phyloP scores from a whole-genome alignment of 2,329 filamentous ascomycete genomes.

The Aspergillus sp. region DNA sequence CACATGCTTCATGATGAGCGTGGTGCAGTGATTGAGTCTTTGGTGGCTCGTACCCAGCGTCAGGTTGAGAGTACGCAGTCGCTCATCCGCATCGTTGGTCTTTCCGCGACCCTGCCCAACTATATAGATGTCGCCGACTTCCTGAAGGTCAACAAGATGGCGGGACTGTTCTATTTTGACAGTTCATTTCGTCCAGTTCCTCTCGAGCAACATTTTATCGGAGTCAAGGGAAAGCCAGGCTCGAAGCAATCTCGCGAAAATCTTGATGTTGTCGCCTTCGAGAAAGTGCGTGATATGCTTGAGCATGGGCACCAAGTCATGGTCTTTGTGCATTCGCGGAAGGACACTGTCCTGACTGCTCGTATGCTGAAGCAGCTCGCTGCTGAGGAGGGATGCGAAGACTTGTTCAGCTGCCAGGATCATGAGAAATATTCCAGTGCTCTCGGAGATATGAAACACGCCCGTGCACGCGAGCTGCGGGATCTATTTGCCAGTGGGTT shows the following conservation, averaged over 20 bases:
- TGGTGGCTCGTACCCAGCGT: slow-evolving; percentile 90
- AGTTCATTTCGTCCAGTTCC: slow-evolving; percentile 93
- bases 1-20: slow-evolving; percentile 99
- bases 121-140: slow-evolving; percentile 97
- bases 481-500: slow-evolving; percentile 88
- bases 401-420: slow-evolving; percentile 76
- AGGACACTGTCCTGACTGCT: slow-evolving; percentile 88
- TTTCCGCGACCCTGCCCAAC: slow-evolving; percentile 94
- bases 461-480: slow-evolving; percentile 79
- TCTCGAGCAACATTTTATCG: slow-evolving; percentile 94
- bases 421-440: slow-evolving; percentile 80
- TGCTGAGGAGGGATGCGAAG: slow-evolving; percentile 70
- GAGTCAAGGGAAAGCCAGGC: slow-evolving; percentile 83
- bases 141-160: slow-evolving; percentile 88
- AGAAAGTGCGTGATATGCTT: slow-evolving; percentile 94
- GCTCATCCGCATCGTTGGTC: slow-evolving; percentile 89
- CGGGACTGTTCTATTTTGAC: slow-evolving; percentile 95
- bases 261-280: slow-evolving; percentile 80
- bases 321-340: slow-evolving; percentile 97
- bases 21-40: slow-evolving; percentile 90
- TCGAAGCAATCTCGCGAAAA: slow-evolving; percentile 82
- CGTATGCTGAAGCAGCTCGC: slow-evolving; percentile 85
- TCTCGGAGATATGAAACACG: slow-evolving; percentile 78
- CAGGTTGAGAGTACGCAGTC: slow-evolving; percentile 98
- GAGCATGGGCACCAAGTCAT: slow-evolving; percentile 92